These are phyloP conservation scores for Suhomyces wounanorum DNA, from an alignment of 1,139 yeast species.

Conservation along the genomic window DNA sequence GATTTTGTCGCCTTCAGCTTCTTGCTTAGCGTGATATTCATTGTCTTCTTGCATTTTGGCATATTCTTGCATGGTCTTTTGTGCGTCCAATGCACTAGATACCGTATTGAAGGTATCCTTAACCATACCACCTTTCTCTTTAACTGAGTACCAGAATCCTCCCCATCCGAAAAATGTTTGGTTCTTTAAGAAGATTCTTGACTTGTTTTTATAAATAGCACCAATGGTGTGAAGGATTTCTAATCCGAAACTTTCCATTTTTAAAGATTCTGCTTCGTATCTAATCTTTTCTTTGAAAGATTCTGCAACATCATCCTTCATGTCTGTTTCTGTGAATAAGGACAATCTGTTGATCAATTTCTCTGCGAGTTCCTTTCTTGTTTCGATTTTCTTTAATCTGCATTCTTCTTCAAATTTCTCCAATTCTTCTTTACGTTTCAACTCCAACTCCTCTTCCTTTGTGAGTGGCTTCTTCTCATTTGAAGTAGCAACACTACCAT, in stretches of 20 bases:
- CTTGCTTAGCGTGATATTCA: conserved; percentile 48
- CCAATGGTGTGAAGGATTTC: conserved; percentile 91
- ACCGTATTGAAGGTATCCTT: conserved; percentile 87
- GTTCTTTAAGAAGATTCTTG: conserved; percentile 55
- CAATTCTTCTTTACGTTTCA: conserved; percentile 58
- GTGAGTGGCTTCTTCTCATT: conserved; percentile 20
- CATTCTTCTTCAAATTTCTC: conserved; percentile 83
- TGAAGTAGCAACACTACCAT: conserved; percentile 13
- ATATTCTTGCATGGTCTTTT: conserved; percentile 81
- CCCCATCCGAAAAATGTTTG: conserved; percentile 77
- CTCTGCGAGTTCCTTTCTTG: conserved; percentile 63
- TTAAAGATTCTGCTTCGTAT: conserved; percentile 83
- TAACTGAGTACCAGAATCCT: conserved; percentile 80
- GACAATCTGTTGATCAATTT: conserved; percentile 68
- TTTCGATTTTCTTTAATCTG: conserved; percentile 66
- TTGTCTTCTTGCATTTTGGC: conserved; percentile 67
- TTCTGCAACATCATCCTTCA: conserved; percentile 63
- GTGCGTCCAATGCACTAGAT: conserved; percentile 87
- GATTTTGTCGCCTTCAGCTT: conserved; percentile 34
- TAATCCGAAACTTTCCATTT: conserved; percentile 92
- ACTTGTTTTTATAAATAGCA: conserved; percentile 68
- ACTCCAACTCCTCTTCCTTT: conserved; percentile 48
- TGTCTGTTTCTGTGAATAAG: conserved; percentile 81
- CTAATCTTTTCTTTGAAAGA: conserved; percentile 72
- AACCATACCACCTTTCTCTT: conserved; percentile 83